Evolutionary conservation across 257 asterid species (phyloP).

Genomic region (Coffea canephora): DNA sequence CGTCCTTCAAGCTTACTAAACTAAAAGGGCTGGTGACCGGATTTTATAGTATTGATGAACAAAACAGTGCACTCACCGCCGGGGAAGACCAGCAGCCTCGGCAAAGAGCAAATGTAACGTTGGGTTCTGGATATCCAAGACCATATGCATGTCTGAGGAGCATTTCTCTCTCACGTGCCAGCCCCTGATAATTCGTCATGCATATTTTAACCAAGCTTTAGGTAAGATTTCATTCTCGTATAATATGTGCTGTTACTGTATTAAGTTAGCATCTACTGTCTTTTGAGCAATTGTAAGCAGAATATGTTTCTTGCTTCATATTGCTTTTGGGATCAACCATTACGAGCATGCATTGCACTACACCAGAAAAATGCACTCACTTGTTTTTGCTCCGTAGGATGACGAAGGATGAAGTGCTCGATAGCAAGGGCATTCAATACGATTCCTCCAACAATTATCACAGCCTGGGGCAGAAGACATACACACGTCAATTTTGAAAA

Average conservation of each 20-base stretch:
- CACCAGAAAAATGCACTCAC: conserved; percentile 34
- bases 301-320: neutral
- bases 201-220: conserved; percentile 2
- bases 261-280: neutral
- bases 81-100: conserved; percentile 97
- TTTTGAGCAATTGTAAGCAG: neutral
- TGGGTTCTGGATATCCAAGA: conserved; percentile 92
- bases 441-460: conserved; percentile 67
- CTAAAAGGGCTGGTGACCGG: neutral
- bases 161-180: conserved; percentile 62
- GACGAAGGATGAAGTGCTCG: conserved; percentile 83
- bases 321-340: neutral
- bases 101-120: conserved; percentile 82
- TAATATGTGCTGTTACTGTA: neutral
- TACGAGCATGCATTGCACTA: neutral
- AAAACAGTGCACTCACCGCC: conserved; percentile 56
- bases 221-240: neutral
- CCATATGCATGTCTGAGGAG: conserved; percentile 75
- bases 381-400: conserved; percentile 59
- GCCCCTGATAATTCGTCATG: conserved; percentile 37
- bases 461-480: conserved; percentile 52
- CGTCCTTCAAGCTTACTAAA: neutral
- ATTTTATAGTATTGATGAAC: neutral
- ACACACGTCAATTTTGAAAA: neutral
- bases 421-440: conserved; percentile 75